Conservation (phyloP, 345 rosid species). For the Pelargonium nanum region DNA sequence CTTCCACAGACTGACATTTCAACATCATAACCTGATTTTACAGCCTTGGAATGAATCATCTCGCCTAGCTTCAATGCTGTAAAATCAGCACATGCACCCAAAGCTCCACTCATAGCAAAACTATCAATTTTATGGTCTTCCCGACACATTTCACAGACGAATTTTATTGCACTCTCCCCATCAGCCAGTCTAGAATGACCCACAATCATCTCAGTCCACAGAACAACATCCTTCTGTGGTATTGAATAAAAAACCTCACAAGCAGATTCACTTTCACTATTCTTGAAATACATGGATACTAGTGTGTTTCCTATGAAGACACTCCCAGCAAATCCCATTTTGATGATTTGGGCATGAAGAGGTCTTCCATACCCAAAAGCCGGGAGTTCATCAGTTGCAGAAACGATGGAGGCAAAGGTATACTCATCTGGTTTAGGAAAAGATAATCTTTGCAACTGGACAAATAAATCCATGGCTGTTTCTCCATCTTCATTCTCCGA, state of each 20-base stretch:
- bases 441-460: conserved; percentile 25
- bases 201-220: conserved; percentile 88
- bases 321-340: conserved; percentile 40
- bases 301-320: conserved; percentile 58
- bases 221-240: conserved; percentile 51
- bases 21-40: conserved; percentile 40
- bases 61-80: conserved; percentile 63
- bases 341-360: conserved; percentile 52
- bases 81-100: conserved; percentile 72
- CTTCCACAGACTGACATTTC: conserved; percentile 63
- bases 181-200: conserved; percentile 64
- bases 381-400: conserved; percentile 32
- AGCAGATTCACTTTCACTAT: conserved; percentile 47
- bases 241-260: conserved; percentile 32
- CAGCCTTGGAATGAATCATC: conserved; percentile 48
- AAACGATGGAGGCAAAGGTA: conserved; percentile 60
- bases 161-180: conserved; percentile 38
- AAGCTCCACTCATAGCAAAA: conserved; percentile 61
- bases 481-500: conserved; percentile 50
- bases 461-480: conserved; percentile 44
- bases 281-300: conserved; percentile 63
- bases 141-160: conserved; percentile 41
- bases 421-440: conserved; percentile 59
- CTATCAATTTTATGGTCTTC: conserved; percentile 46
- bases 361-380: conserved; percentile 39